A percentile compares a stretch with the other conserved stretches of the same genome.
Conservation (phyloP, 352 stramenopile species). For the Pseudoperonospora humuli region DNA sequence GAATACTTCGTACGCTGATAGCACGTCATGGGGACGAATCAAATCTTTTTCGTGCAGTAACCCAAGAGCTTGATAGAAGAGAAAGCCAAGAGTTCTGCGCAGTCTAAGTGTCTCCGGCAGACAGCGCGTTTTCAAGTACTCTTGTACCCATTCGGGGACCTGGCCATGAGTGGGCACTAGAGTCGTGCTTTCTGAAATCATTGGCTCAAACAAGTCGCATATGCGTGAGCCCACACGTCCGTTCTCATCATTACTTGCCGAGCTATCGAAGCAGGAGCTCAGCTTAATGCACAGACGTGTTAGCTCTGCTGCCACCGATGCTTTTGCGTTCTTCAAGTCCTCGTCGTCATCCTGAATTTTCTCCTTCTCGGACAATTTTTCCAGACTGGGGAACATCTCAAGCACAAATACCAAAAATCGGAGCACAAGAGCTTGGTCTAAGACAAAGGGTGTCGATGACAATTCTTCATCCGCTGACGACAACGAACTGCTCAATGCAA, state of each 20-base stretch:
- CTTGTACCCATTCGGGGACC: slow-evolving; percentile 43
- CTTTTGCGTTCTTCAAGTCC: slow-evolving; percentile 36
- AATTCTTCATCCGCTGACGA: slow-evolving; percentile 1
- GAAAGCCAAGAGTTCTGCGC: slow-evolving; percentile 18
- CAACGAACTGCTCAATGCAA: slow-evolving; percentile 19
- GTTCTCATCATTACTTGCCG: slow-evolving; percentile 7
- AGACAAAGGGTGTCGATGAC: slow-evolving; percentile 14
- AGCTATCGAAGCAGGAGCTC: slow-evolving; percentile 27
- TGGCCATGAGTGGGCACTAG: slow-evolving; percentile 7
- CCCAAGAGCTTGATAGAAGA: slow-evolving; percentile 41
- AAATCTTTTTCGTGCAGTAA: slow-evolving; percentile 47
- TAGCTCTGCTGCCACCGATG: slow-evolving; percentile 42
- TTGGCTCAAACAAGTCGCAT: slow-evolving; percentile 25
- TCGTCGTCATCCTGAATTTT: slow-evolving; percentile 67
- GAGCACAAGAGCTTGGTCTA: slow-evolving; percentile 42
- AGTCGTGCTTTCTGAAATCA: slow-evolving; percentile 13
- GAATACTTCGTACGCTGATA: slow-evolving; percentile 23
- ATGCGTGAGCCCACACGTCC: slow-evolving; percentile 15
- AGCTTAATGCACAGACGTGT: slow-evolving; percentile 44
- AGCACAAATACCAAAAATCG: slow-evolving; percentile 59
- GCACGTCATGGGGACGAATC: slow-evolving; percentile 29
- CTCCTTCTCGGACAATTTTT: slow-evolving; percentile 48
- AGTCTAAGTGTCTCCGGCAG: slow-evolving; percentile 18
- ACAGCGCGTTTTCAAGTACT: slow-evolving; percentile 44
- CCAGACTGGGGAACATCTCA: slow-evolving; percentile 40